Base-by-base conservation (phyloP, 2,329 filamentous ascomycete genomes). In the Sporothrix mexicana region DNA sequence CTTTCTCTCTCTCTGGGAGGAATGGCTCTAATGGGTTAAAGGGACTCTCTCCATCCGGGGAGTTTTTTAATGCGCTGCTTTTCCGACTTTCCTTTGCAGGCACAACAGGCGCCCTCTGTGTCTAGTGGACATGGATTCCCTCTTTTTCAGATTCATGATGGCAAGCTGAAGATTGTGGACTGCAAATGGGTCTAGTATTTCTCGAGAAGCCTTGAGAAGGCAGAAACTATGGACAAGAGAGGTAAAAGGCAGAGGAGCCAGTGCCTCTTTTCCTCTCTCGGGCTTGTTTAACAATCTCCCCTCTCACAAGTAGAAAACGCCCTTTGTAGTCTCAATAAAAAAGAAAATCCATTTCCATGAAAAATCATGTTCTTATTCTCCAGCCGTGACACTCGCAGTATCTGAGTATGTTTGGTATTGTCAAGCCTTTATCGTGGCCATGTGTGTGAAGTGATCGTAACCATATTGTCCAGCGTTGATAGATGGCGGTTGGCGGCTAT, bases 131-230 rank as follows among this genome's bases (percentile, higher is more conserved):
- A 36, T 36, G 30, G 30, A 36, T 36, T 36, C 30, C 5, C 30
- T 36, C 30, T 36, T 36, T 36, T 36, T 5, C 30, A 2, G 3
- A 36, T 36, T 36, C 30, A 5, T 5, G 30, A 36, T 36, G 30
- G 30, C 30, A 36, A 36, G 30, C 7, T 36, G 17, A 20, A 15
- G 25, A 25, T 20, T 13, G 61, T 47, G 20, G 41, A 20, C 61
- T 47, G 47, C 41, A 66, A 25, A n/a, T 47, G 41, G 61, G 61
- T 66, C 61, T 25, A 47, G 61, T 66, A 64, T 64, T 64, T 9
- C 25, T 62, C 2, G 41, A 66, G 5, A 66, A 20, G 41, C 61
- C 61, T 25, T 8, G 20, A 8, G 41, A 8, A n/a, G 30, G 30
- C 30, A 36, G 3, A 12, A 12, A 13, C n/a, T 25, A 47, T 45